Evolutionary conservation across 768 basidiomycete species (phyloP), one percentile per base, ranked within the genome.

Genomic region (Rubroboletus satanas): DNA sequence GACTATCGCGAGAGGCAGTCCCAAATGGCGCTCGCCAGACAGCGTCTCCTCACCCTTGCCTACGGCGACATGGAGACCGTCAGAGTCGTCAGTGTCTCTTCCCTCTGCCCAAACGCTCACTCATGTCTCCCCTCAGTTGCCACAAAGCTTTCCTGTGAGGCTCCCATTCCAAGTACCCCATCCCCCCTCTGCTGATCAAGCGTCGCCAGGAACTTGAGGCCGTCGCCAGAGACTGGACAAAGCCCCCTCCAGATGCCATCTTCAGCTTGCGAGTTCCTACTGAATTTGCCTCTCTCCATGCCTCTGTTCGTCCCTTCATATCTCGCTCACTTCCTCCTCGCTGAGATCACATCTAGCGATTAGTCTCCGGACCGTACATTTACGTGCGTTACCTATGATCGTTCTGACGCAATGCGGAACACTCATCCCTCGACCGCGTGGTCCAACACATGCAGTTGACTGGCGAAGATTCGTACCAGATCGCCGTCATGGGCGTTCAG

Each of bases 31-130:
- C 78, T 91, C 62, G 77, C 85, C 26, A 75, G 88, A 51, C 86
- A 87, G 61, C 83, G 87, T 56, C 81, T 90, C 60, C 78, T 93
- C 62, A 93, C 91, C 55, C 82, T 93, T 54, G 84, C 83, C 9
- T 90, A 85, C 69, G 87, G 78, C 51, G 91, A 93, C 37, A 89
- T 91, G 85, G 91, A 93, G 73, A 93, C 91, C 8, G 79, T 93
- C 55, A 79, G 85, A 59, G 83, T 87, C 77, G 87, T 72, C 46
- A 49, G 69, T 62, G 17, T 47, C 21, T 51, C 45, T 46, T 57
- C 21, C 45, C 35, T 55, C 51, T 52, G 4, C 51, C 57, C 41
- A 18, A 36, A 0, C 44, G 10, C 31, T 8, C 45, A 3, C 55
- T 52, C 52, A 51, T 60, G 35, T 36, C 35, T 23, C 9, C 36